These are phyloP conservation scores for Lipomyces yarrowii DNA, from an alignment of 1,139 yeast species.

Conservation along the genomic window DNA sequence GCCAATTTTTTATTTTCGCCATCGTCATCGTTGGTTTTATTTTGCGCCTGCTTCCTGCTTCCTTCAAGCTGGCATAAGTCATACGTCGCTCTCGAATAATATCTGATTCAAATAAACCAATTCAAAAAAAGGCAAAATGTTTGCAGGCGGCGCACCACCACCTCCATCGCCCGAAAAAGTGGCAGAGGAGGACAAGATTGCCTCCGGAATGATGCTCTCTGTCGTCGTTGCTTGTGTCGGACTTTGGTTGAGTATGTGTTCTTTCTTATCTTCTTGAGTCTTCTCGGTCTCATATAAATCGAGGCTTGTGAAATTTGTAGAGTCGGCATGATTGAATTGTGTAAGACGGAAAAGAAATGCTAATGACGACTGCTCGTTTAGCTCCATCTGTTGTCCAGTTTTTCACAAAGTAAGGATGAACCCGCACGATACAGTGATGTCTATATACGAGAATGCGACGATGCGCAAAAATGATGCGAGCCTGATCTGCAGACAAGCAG, in stretches of 20 bases:
- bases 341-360: background rate
- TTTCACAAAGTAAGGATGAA: slow-evolving; percentile 11
- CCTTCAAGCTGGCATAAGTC: background rate
- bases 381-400: slow-evolving; percentile 24
- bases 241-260: slow-evolving; percentile 22
- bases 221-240: slow-evolving; percentile 20
- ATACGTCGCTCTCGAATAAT: background rate
- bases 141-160: slow-evolving; percentile 27
- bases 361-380: background rate
- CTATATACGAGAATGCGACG: background rate
- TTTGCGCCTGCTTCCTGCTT: background rate
- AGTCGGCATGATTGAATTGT: background rate
- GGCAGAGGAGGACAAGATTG: slow-evolving; percentile 22
- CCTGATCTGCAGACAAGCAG: background rate
- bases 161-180: slow-evolving; percentile 27
- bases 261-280: background rate
- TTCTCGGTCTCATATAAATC: background rate
- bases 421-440: background rate
- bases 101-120: background rate
- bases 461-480: background rate
- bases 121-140: slow-evolving; percentile 13
- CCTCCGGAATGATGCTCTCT: slow-evolving; percentile 15
- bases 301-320: background rate
- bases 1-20: background rate
- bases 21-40: no score